A percentile compares a stretch with the other conserved stretches of the same genome.
Conservation (phyloP, 495 filamentous ascomycete genomes). For the Hypoxylon rickii region DNA sequence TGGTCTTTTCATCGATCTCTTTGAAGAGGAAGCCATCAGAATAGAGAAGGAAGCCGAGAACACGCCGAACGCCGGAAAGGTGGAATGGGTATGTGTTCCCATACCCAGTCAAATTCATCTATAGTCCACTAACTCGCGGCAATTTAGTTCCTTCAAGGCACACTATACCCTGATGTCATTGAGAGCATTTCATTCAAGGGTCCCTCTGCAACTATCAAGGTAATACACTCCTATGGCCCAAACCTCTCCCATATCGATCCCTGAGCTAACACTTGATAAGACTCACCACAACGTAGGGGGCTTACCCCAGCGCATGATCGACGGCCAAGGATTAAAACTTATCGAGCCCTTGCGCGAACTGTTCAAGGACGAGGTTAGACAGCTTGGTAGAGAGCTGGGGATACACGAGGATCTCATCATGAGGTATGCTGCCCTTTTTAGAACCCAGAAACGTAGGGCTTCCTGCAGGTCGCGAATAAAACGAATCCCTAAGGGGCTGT, state of each 20-base stretch:
- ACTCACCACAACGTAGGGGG: conserved; percentile 85
- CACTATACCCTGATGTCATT: conserved; percentile 80
- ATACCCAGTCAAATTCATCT: no score
- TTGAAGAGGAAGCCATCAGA: conserved; percentile 77
- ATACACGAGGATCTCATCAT: conserved; percentile 78
- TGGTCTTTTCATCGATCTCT: conserved; percentile 82
- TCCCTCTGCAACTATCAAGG: conserved; percentile 81
- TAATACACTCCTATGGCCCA: not conserved
- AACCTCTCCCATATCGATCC: not conserved
- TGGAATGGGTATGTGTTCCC: conserved; percentile 65
- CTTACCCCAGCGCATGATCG: conserved; percentile 58
- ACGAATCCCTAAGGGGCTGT: no score
- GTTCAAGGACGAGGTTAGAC: conserved; percentile 65
- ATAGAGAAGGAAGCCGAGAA: conserved; percentile 70
- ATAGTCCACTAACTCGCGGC: not conserved
- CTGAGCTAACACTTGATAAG: conserved; percentile 7
- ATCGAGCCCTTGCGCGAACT: conserved; percentile 51
- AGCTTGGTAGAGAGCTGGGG: conserved; percentile 75
- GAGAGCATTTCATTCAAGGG: conserved; percentile 83
- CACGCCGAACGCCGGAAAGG: conserved; percentile 64
- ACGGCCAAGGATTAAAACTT: conserved; percentile 62
- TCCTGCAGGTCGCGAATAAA: no score
- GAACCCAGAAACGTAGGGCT: no score
- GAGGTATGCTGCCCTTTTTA: conserved; percentile 67
- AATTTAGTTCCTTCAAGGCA: conserved; percentile 73